A percentile compares a stretch with the other conserved stretches of the same genome.
phyloP scores from a whole-genome alignment of 257 asterid genomes.

The Solanum sejunctum region DNA sequence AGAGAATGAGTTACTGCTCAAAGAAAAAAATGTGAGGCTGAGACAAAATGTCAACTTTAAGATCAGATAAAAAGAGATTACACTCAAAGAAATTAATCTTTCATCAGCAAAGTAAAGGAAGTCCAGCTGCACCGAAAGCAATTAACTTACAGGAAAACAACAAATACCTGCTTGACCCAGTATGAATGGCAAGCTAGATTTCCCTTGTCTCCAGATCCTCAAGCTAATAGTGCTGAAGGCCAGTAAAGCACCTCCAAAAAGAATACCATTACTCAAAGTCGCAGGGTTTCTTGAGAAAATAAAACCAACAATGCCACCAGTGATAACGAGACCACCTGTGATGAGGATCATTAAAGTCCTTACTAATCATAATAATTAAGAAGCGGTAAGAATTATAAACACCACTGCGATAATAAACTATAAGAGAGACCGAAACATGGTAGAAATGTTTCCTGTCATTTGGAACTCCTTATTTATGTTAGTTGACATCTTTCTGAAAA shows the following conservation, averaged over 20 bases:
- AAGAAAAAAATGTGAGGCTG: not conserved
- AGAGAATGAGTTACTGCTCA: not conserved
- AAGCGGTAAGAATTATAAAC: not conserved
- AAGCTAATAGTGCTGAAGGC: conserved; percentile 74
- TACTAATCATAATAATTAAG: not conserved
- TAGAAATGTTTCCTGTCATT: not conserved
- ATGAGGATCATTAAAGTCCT: conserved; percentile 2
- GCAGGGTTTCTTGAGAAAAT: conserved; percentile 55
- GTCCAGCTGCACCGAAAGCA: not conserved
- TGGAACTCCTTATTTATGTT: not conserved
- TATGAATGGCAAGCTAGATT: conserved; percentile 85
- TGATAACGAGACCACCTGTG: conserved; percentile 69
- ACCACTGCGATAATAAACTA: not conserved
- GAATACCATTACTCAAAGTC: conserved; percentile 46
- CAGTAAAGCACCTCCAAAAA: conserved; percentile 73
- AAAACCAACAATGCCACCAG: conserved; percentile 68
- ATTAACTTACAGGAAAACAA: not conserved
- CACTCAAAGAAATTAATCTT: not conserved
- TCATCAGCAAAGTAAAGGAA: not conserved
- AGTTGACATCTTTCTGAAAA: not conserved
- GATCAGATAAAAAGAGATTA: not conserved
- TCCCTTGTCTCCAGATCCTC: conserved; percentile 85
- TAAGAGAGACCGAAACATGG: not conserved
- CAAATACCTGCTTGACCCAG: conserved; percentile 84
- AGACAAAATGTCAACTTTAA: not conserved